These are phyloP conservation scores for Entamoeba dispar DNA, from an alignment of 208 protist species.

Conservation along the genomic window DNA sequence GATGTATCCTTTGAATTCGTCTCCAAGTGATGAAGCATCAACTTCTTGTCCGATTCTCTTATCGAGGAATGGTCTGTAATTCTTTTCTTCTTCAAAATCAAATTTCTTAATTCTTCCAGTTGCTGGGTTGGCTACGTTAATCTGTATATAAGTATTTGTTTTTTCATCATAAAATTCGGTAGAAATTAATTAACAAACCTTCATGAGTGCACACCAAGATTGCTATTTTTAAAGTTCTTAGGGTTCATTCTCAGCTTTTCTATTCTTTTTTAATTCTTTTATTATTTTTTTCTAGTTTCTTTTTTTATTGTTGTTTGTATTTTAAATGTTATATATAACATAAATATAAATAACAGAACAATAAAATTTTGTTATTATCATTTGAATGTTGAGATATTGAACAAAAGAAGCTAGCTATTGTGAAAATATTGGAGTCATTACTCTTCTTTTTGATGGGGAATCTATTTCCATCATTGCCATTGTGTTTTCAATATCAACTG, in stretches of 20 bases:
- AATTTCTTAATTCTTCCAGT: conserved; percentile 59
- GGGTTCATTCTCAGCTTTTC: not conserved
- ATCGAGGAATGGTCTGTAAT: conserved; percentile 53
- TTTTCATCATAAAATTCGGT: too few species aligned
- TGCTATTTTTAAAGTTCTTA: not conserved
- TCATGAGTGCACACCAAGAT: not conserved
- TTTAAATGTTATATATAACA: not conserved
- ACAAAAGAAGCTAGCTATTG: not conserved
- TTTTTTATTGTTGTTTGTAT: not conserved
- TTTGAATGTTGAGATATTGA: not conserved
- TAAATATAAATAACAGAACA: not conserved
- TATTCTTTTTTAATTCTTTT: not conserved
- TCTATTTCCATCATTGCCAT: not conserved
- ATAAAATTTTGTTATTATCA: not conserved
- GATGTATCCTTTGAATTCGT: conserved; percentile 81
- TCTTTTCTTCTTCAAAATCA: conserved; percentile 61
- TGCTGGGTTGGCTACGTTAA: conserved; percentile 61
- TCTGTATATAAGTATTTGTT: conserved; percentile 23
- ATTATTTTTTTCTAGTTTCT: not conserved
- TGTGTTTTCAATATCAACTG: not conserved
- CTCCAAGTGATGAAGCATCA: conserved; percentile 49
- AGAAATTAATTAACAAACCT: not conserved
- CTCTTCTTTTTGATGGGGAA: not conserved
- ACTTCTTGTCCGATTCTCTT: conserved; percentile 62
- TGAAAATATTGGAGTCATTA: not conserved